phyloP scores from a whole-genome alignment of 2,329 filamentous ascomycete species.

The Aspergillus unguis region DNA sequence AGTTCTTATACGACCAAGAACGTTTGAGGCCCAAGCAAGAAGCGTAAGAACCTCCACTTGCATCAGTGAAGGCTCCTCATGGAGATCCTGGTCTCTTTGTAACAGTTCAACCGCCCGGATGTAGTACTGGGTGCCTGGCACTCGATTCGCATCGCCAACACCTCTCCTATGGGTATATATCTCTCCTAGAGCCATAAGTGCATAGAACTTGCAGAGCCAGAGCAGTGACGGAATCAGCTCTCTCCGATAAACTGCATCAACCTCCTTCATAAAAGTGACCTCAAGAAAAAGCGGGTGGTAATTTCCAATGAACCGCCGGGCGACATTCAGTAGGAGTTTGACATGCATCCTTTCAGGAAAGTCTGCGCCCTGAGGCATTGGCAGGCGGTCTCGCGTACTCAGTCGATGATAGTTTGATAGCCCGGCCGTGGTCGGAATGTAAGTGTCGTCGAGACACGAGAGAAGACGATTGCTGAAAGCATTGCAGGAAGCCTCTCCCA shows the following conservation, averaged over 20 bases:
- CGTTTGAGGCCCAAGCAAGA: conserved; percentile 11
- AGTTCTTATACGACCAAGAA: conserved; percentile 9
- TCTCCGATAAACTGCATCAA: conserved; percentile 9
- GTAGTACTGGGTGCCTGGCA: conserved; percentile 10
- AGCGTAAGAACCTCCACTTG: conserved; percentile 11
- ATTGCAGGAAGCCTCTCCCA: conserved; percentile 11
- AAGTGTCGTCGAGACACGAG: conserved; percentile 9
- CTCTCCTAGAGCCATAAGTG: conserved; percentile 10
- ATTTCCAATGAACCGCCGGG: conserved; percentile 11
- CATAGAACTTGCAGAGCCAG: conserved; percentile 12
- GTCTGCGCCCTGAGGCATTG: not conserved
- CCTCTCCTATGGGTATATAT: conserved; percentile 8
- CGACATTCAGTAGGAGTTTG: conserved; percentile 7
- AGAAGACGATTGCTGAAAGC: conserved; percentile 12
- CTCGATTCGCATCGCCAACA: conserved; percentile 5
- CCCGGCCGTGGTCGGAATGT: conserved; percentile 6
- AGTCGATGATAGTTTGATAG: conserved; percentile 10
- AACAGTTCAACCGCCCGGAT: conserved; percentile 5
- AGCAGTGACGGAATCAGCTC: conserved; percentile 5
- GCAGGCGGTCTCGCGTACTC: not conserved
- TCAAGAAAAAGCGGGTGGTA: conserved; percentile 12
- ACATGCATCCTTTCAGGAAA: conserved; percentile 12
- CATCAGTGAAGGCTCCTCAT: conserved; percentile 11
- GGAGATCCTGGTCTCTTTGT: conserved; percentile 5
- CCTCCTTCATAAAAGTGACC: conserved; percentile 8